Conservation (phyloP, 2,329 filamentous ascomycete species). For the Canariomyces notabilis region DNA sequence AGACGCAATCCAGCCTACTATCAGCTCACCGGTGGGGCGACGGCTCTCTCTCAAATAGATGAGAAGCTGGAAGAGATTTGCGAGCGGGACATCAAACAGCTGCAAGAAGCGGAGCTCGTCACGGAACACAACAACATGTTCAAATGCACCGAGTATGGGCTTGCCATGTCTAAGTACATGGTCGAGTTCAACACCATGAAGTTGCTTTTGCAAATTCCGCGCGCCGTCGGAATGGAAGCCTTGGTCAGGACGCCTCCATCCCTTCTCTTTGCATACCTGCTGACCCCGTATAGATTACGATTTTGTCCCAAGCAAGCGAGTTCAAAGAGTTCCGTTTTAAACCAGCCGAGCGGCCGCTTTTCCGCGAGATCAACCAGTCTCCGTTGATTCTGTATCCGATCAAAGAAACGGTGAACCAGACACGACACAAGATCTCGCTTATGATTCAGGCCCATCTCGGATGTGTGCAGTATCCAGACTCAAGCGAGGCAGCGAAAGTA, state of each 20-base stretch:
- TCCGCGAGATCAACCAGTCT: conserved; percentile 67
- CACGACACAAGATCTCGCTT: conserved; percentile 70
- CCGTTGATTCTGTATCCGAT: conserved; percentile 65
- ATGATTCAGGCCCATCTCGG: conserved; percentile 73
- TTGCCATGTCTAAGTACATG: conserved; percentile 80
- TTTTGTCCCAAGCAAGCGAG: conserved; percentile 63
- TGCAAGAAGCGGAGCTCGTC: conserved; percentile 58
- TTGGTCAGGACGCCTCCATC: conserved; percentile 50
- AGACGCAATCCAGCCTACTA: conserved; percentile 68
- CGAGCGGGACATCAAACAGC: conserved; percentile 58
- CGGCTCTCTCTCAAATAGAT: conserved; percentile 46
- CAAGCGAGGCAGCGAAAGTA: conserved; percentile 46
- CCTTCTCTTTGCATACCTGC: neutral
- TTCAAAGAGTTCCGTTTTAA: conserved; percentile 70
- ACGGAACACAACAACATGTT: conserved; percentile 43
- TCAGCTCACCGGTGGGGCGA: conserved; percentile 40
- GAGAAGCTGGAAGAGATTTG: conserved; percentile 66
- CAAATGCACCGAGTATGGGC: conserved; percentile 64
- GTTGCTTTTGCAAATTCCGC: conserved; percentile 57
- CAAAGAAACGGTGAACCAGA: conserved; percentile 58
- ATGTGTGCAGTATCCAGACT: conserved; percentile 54
- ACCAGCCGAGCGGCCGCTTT: conserved; percentile 60
- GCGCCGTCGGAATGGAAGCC: conserved; percentile 56
- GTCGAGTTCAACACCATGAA: conserved; percentile 77
- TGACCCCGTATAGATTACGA: conserved; percentile 50